Evolutionary conservation across 2,329 filamentous ascomycete genomes (phyloP).

Genomic region (Xylaria sp.): DNA sequence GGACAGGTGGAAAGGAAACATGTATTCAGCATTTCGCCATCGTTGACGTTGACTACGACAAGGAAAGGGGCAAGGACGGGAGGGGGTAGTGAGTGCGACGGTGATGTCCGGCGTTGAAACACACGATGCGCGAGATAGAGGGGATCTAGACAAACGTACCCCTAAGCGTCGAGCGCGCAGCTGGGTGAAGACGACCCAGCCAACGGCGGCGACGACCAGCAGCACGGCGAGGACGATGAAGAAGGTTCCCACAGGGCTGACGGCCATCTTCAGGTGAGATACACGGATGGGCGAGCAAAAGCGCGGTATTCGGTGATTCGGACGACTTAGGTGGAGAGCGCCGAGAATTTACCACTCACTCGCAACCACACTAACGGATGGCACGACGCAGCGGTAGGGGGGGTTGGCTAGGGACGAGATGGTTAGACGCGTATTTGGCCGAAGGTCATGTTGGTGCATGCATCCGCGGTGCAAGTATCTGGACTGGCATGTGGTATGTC

Average conservation of each 20-base stretch:
- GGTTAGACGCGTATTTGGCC: constrained; percentile 1
- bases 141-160: constrained; percentile 47
- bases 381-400: not conserved
- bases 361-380: constrained; percentile 1
- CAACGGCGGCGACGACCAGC: constrained; percentile 59
- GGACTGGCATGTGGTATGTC: too few species aligned
- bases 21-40: not conserved
- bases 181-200: constrained; percentile 75
- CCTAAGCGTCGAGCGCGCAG: constrained; percentile 75
- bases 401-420: not conserved
- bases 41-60: not conserved
- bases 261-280: constrained; percentile 42
- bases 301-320: not conserved
- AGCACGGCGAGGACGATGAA: constrained; percentile 74
- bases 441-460: not conserved
- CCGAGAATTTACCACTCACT: constrained; percentile 13
- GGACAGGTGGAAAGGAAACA: not conserved
- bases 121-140: constrained; percentile 3
- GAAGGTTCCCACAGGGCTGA: constrained; percentile 68
- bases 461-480: too few species aligned
- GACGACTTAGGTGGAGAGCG: constrained; percentile 13
- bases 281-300: not conserved
- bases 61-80: not conserved
- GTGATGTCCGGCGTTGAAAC: constrained; percentile 11
- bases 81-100: not conserved